These are phyloP conservation scores for Aspergillus thermomutatus DNA, from an alignment of 2,329 filamentous ascomycete species.

Conservation along the genomic window DNA sequence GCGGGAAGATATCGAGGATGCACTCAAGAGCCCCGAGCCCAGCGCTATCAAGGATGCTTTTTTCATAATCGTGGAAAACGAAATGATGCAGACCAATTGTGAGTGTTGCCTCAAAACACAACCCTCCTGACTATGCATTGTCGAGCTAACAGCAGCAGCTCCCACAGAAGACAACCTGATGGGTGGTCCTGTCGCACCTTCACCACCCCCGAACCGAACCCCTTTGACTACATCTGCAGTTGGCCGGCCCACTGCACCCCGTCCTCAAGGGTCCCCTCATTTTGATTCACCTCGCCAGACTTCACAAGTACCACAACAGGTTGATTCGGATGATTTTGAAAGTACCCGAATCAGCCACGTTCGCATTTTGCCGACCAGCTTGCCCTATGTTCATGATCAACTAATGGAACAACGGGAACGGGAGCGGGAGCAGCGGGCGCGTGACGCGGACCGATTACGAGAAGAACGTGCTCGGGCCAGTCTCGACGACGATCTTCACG, in stretches of 20 bases:
- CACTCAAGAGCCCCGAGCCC: constrained; percentile 84
- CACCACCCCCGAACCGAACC: constrained; percentile 28
- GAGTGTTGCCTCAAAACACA: constrained; percentile 43
- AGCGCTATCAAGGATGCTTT: constrained; percentile 99
- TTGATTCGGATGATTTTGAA: constrained; percentile 34
- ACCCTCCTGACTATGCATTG: not conserved
- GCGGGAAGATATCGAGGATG: constrained; percentile 91
- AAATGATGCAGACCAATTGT: constrained; percentile 94
- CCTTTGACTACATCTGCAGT: constrained; percentile 17
- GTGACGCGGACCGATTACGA: constrained; percentile 36
- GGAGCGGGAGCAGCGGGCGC: constrained; percentile 29
- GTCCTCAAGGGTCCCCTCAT: constrained; percentile 17
- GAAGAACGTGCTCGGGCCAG: constrained; percentile 35
- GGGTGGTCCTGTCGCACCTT: constrained; percentile 21
- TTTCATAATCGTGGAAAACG: constrained; percentile 95
- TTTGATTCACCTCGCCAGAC: constrained; percentile 25
- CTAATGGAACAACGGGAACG: constrained; percentile 65
- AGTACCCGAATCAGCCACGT: constrained; percentile 73
- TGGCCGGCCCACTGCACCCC: constrained; percentile 14
- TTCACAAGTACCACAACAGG: constrained; percentile 22
- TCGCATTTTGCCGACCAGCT: constrained; percentile 83
- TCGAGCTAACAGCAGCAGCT: constrained; percentile 22
- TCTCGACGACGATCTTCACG: constrained; percentile 19
- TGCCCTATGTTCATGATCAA: constrained; percentile 86
- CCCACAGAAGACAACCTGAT: constrained; percentile 36